Evolutionary conservation across 495 filamentous ascomycete genomes (phyloP).

Genomic region (Melanomma pulvis-pyrius): DNA sequence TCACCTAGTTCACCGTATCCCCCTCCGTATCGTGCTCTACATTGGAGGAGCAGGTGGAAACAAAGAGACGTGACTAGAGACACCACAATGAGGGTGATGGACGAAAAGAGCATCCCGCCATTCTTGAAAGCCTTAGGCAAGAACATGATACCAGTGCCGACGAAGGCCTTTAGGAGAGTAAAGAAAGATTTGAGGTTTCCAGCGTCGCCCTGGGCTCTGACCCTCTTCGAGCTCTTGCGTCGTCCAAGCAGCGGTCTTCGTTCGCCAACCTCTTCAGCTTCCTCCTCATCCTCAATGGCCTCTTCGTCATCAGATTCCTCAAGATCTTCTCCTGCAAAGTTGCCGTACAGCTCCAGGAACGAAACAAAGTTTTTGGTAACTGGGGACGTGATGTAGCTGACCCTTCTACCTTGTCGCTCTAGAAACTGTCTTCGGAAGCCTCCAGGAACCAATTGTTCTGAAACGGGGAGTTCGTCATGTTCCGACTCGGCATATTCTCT

Average conservation of each 20-base stretch:
- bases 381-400: constrained; percentile 51
- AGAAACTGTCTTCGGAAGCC: constrained; percentile 62
- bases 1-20: constrained; percentile 67
- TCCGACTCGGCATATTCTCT: constrained; percentile 25
- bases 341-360: constrained; percentile 70
- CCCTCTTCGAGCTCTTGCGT: constrained; percentile 51
- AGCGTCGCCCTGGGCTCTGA: constrained; percentile 56
- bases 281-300: constrained; percentile 52
- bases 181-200: constrained; percentile 67
- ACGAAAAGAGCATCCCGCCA: constrained; percentile 68
- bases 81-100: constrained; percentile 58
- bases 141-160: constrained; percentile 71
- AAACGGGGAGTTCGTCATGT: constrained; percentile 47
- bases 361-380: constrained; percentile 68
- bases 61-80: constrained; percentile 60
- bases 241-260: constrained; percentile 56
- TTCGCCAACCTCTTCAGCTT: constrained; percentile 45
- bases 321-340: constrained; percentile 72
- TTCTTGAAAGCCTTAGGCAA: constrained; percentile 69
- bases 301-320: constrained; percentile 62
- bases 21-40: constrained; percentile 54
- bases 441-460: constrained; percentile 59
- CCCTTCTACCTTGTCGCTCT: constrained; percentile 37
- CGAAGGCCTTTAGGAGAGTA: constrained; percentile 66
- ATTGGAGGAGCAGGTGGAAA: constrained; percentile 65